Evolutionary conservation across 1,284 basidiomycete species (phyloP), one percentile per base, ranked within the genome.

Genomic region (Cryptococcus floricola): DNA sequence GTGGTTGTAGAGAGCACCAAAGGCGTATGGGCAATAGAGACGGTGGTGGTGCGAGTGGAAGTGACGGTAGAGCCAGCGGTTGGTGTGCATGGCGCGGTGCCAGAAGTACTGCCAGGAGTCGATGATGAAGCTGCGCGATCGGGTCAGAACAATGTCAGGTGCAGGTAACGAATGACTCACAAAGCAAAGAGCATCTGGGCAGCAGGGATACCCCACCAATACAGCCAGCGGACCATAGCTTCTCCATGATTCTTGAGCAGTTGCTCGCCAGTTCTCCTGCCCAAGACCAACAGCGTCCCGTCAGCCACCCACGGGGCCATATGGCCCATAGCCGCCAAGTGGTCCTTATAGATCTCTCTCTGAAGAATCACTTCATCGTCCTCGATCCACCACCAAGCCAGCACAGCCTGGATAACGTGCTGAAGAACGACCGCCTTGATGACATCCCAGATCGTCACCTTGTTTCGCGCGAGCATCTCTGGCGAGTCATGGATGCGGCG

Each of bases 41-140:
- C 93, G 84, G 77, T 99, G 96, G 75, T 99, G 96, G 76, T 89
- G 87, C 1, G 91, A 92, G 78, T 99, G 96, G 66, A 98, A 83
- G 58, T 89, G 84, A 65, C 86, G 89, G 80, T 97, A 99, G 38
- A 98, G 82, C 74, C 84, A 95, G 57, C 87, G 89, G 80, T 91
- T 93, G 68, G 84, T 80, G 80, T 98, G 95, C 86, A 97, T 91
- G 42, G 81, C 78, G 48, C 96, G 90, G 75, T 99, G 95, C 41
- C 92, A 81, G 78, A 91, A 91, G 78, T 98, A 99, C 78, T 99
- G 93, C 93, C 93, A 98, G 37, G 94, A 93, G 78, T 99, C 95
- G 70, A 98, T 88, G 60, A 95, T 75, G 75, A 96, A 89, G 80
- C 93, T 97, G 62, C 1, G 18, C 1, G 18, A 2, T n/a, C 25